Percentiles rank a stretch among this genome's conserved stretches.
phyloP scores from a whole-genome alignment of 192 early-diverging fungal species.

The Bifiguratus adelaidae region DNA sequence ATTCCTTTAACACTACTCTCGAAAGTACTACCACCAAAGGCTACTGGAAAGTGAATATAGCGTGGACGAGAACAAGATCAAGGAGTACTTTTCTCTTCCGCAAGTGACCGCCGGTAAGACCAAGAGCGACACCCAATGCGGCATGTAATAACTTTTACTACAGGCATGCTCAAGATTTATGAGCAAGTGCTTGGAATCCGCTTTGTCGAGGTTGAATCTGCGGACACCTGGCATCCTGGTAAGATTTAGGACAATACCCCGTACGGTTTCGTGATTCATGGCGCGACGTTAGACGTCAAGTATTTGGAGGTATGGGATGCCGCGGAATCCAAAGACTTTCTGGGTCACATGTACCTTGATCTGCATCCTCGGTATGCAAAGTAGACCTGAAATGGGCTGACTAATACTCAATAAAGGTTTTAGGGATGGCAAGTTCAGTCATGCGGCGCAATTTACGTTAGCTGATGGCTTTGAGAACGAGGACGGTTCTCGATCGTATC shows the following conservation, averaged over 20 bases:
- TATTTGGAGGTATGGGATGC: conserved; percentile 69
- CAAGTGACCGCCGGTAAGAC: conserved; percentile 42
- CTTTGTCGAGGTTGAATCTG: conserved; percentile 50
- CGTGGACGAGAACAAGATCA: conserved; percentile 70
- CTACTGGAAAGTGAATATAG: conserved; percentile 61
- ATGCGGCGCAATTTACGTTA: no score
- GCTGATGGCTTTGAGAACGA: no score
- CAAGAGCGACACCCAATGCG: background rate
- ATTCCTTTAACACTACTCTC: no score
- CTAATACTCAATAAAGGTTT: background rate
- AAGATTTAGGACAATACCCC: no score
- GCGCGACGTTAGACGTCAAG: no score
- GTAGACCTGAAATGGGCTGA: conserved; percentile 21
- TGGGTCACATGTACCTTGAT: conserved; percentile 70
- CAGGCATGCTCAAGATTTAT: conserved; percentile 67
- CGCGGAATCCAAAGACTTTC: conserved; percentile 36
- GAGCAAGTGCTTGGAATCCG: conserved; percentile 56
- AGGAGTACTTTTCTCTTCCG: conserved; percentile 75
- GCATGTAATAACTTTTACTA: conserved; percentile 1
- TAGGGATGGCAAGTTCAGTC: no score
- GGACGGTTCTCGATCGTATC: conserved; percentile 43
- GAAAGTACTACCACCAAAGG: conserved; percentile 63
- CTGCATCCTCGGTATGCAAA: conserved; percentile 63
- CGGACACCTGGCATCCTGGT: conserved; percentile 65
- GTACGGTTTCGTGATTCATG: no score